These are phyloP conservation scores for Rhizomucor pusillus DNA, from an alignment of 371 early-diverging fungal species.

Conservation along the genomic window DNA sequence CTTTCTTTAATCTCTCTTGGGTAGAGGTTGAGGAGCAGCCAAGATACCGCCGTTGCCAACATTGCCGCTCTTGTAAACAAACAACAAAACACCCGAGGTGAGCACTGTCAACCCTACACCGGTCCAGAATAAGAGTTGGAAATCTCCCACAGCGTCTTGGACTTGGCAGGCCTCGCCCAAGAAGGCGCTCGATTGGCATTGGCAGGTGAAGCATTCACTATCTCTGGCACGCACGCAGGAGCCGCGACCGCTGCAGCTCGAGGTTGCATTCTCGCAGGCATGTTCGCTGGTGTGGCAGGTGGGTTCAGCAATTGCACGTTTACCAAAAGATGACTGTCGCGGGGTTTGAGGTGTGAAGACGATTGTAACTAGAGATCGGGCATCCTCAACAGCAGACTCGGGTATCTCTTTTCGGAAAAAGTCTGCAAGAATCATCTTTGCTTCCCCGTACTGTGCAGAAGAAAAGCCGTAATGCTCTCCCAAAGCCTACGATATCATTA, in stretches of 20 bases:
- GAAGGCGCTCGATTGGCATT: conserved; percentile 24
- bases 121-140: conserved; percentile 51
- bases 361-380: conserved; percentile 8
- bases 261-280: conserved; percentile 31
- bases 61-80: conserved; percentile 39
- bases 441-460: conserved; percentile 34
- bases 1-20: conserved; percentile 44
- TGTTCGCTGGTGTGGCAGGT: conserved; percentile 20
- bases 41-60: conserved; percentile 34
- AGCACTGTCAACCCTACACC: conserved; percentile 33
- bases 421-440: conserved; percentile 20
- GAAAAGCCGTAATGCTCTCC: conserved; percentile 27
- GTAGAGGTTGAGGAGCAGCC: conserved; percentile 31
- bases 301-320: conserved; percentile 18
- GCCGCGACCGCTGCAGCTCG: conserved; percentile 35
- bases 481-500: conserved; percentile 7
- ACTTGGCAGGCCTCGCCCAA: conserved; percentile 37
- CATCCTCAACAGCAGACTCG: conserved; percentile 9
- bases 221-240: conserved; percentile 21
- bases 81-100: conserved; percentile 36
- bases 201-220: conserved; percentile 34
- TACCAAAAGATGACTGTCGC: conserved; percentile 11
- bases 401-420: conserved; percentile 28
- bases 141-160: conserved; percentile 36
- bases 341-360: conserved; percentile 20